Conservation (phyloP, 306 rosid genomes). For the Lupinus albus region DNA sequence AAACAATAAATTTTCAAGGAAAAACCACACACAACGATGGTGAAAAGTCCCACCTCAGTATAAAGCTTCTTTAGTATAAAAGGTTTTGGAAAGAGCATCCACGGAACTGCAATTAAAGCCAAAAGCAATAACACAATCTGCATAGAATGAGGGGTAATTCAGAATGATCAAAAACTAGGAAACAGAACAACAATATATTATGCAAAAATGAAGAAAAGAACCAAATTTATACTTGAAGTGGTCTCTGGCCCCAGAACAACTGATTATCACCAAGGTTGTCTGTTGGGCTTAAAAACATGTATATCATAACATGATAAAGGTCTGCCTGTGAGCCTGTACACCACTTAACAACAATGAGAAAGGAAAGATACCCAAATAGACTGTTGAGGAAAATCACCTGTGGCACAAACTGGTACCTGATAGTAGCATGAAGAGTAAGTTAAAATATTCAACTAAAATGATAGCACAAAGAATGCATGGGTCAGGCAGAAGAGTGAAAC, state of each 20-base stretch:
- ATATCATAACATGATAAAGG: constrained; percentile 99
- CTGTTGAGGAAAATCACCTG: constrained; percentile 94
- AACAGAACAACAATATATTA: neutral
- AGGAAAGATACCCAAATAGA: constrained; percentile 98
- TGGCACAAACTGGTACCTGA: constrained; percentile 97
- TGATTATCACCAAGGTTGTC: constrained; percentile 93
- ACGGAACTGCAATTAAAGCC: constrained; percentile 93
- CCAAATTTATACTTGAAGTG: constrained; percentile 74
- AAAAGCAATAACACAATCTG: constrained; percentile 89
- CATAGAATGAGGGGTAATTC: constrained; percentile 49
- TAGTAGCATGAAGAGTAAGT: constrained; percentile 43
- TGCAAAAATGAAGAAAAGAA: constrained; percentile 36
- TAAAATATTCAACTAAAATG: constrained; percentile 32
- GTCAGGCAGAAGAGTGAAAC: constrained; percentile 37
- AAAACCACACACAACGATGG: constrained; percentile 24
- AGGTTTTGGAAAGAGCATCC: constrained; percentile 99
- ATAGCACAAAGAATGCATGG: constrained; percentile 26
- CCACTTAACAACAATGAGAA: constrained; percentile 94
- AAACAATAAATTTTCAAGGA: constrained; percentile 30
- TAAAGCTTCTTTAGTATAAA: constrained; percentile 86
- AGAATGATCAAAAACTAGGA: constrained; percentile 34
- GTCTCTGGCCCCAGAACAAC: constrained; percentile 98
- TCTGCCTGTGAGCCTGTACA: constrained; percentile 98
- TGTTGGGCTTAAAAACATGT: constrained; percentile 95
- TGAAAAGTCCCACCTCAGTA: constrained; percentile 66